Percentiles rank a stretch among this genome's conserved stretches.
Conservation (phyloP, 305 asterid genomes). For the Galium porrigens region DNA sequence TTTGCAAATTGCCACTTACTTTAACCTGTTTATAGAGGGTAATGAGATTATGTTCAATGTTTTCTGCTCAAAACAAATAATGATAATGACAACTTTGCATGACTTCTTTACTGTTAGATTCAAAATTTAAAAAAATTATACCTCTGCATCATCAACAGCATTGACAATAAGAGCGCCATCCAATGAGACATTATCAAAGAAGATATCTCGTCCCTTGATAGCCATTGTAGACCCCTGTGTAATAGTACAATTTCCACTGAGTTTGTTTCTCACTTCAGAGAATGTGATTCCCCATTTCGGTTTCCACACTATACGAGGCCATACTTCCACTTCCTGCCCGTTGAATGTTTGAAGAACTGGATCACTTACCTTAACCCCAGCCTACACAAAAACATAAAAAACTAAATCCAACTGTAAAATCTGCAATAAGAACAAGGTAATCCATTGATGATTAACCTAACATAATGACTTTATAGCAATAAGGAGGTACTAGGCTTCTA, state of each 20-base stretch:
- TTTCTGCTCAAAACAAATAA: neutral
- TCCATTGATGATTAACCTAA: neutral
- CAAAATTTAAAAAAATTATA: slow-evolving; percentile 23
- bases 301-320: slow-evolving; percentile 89
- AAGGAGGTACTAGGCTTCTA: neutral
- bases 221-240: slow-evolving; percentile 67
- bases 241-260: slow-evolving; percentile 42
- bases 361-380: slow-evolving; percentile 69
- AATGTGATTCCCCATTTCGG: slow-evolving; percentile 94
- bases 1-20: slow-evolving; percentile 48
- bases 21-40: slow-evolving; percentile 36
- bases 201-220: slow-evolving; percentile 46
- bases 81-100: neutral
- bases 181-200: slow-evolving; percentile 55
- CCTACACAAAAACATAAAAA: slow-evolving; percentile 32
- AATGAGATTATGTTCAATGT: neutral
- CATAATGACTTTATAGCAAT: neutral
- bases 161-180: slow-evolving; percentile 74
- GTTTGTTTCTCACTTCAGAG: slow-evolving; percentile 61
- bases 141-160: slow-evolving; percentile 66
- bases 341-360: slow-evolving; percentile 52
- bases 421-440: neutral
- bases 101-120: neutral
- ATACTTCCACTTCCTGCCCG: slow-evolving; percentile 86
- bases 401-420: neutral